Evolutionary conservation across 1,139 yeast species (phyloP).

Genomic region (Tardiomyces blankii): DNA sequence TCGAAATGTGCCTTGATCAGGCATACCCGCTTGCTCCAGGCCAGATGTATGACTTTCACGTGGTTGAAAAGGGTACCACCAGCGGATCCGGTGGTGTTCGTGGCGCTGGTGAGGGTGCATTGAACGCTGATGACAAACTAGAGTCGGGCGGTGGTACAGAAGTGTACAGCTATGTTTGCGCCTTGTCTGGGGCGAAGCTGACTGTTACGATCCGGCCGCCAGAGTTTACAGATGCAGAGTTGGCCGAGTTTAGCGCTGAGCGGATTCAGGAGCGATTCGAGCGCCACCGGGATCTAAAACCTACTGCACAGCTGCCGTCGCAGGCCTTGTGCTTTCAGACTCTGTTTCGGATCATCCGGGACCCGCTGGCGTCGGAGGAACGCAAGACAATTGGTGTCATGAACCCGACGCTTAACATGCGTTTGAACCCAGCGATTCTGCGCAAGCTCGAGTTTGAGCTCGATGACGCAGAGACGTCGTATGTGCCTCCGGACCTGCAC

Average conservation of each 20-base stretch:
- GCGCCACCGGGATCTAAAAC: slow-evolving; percentile 12
- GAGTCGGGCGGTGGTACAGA: background rate
- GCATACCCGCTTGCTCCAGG: background rate
- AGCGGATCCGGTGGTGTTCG: no score
- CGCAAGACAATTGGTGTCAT: slow-evolving; percentile 15
- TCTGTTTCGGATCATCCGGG: slow-evolving; percentile 15
- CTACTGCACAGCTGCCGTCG: slow-evolving; percentile 14
- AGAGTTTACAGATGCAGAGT: slow-evolving; percentile 13
- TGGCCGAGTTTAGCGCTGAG: slow-evolving; percentile 13
- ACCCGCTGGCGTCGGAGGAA: slow-evolving; percentile 15
- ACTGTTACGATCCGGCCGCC: slow-evolving; percentile 16
- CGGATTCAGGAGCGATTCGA: slow-evolving; percentile 14
- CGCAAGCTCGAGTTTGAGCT: slow-evolving; percentile 33
- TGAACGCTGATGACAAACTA: no score
- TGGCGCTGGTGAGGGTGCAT: no score
- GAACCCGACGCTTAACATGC: slow-evolving; percentile 19
- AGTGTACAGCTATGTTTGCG: slow-evolving; percentile 9
- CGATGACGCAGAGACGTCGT: slow-evolving; percentile 32
- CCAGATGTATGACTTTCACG: background rate
- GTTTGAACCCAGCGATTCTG: slow-evolving; percentile 41
- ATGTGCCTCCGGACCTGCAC: slow-evolving; percentile 48
- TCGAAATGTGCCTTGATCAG: background rate
- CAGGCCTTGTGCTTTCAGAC: slow-evolving; percentile 17
- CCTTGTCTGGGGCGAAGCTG: slow-evolving; percentile 10
- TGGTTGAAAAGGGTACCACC: background rate